Base-by-base conservation (phyloP, 371 early-diverging fungal species). In the Phascolomyces articulosus region DNA sequence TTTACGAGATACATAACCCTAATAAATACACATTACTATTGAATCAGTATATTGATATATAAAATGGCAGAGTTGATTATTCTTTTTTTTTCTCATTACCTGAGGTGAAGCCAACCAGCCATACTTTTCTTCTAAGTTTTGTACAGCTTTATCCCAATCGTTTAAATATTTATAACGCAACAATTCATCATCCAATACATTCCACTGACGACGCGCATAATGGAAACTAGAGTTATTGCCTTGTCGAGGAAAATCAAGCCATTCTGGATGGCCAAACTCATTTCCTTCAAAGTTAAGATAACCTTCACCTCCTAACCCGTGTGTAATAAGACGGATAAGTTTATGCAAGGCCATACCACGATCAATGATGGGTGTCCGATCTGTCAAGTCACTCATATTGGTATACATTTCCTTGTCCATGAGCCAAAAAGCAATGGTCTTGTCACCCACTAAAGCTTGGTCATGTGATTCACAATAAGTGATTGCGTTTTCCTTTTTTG, bases 391-490 rank as follows among this genome's bases (percentile, higher is more conserved):
- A 53, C 93, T 93, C 98, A 98, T 98, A 76, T 91, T 75, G 23
- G 89, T 90, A 75, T 98, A 98, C 98, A 98, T 98, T 77, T 98
- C 97, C 82, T 93, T 93, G 79, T 98, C 98, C 98, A 98, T 98
- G 54, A 98, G 77, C 98, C 98, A 98, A 77, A 98, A 98, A 1
- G 97, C 98, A 40, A 98, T 69, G 20, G 97, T 95, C 77, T 98
- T 98, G 82, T 98, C 98, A 38, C 98, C 98, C 13, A 98, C 98
- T 41, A 98, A 79, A 16, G 98, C 98, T 77, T 98, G 98, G 77
- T 98, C 98, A 75, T 98, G 98, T 47, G 91, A 91, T 79, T 98
- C 98, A 69, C 91, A 88, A 73, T 98, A 98, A 1, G 95, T 91
- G 72, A 98, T 95, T 0, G 95, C 90, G 10, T 90, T 91, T 82